Base-by-base conservation (phyloP, 75 land plant genomes). In the Gnetum montanum region DNA sequence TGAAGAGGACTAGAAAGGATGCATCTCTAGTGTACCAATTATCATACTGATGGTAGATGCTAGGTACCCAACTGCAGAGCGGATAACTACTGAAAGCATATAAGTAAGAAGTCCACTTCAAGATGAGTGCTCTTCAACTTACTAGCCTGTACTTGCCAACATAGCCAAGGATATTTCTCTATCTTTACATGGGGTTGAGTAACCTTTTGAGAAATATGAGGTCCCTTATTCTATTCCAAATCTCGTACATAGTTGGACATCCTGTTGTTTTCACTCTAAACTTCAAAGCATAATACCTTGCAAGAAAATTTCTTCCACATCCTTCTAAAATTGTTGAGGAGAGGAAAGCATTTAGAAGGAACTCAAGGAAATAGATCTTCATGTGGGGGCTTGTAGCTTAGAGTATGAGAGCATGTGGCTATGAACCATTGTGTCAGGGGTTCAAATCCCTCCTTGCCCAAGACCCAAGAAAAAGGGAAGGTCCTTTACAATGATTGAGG, bases 11-110 rank as follows among this genome's bases (percentile, higher is more conserved):
- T 36, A 58, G 31, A 30, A 61, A 60, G 49, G 70, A 61, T 6
- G 52, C 53, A 61, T 53, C 70, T 67, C 30, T 53, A 40, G 47
- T 67, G 63, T 60, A 60, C 57, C 4, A 60, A 43, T 54, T 67
- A 54, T 62, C 29, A 28, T 56, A 66, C 66, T 58, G 26, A 54
- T 30, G 53, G 49, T 61, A 69, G 46, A 69, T 15, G 57, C 46
- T 62, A 23, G 60, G 54, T 62, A 62, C 53, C 71, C 60, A 62
- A 62, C 66, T 56, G 71, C 31, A 12, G 53, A 69, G 53, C 0
- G 0, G 51, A 64, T 64, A 56, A 64, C 49, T 56, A 30, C 10
- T 40, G 51, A 56, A 56, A 44, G 40, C 59, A 46, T 46, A 58
- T 64, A 64, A 44, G 60, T 56, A 64, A 28, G 27, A 55, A 56